These are phyloP conservation scores for Zhuliangozyma blackwelliae DNA, from an alignment of 1,139 yeast species.

Conservation along the genomic window DNA sequence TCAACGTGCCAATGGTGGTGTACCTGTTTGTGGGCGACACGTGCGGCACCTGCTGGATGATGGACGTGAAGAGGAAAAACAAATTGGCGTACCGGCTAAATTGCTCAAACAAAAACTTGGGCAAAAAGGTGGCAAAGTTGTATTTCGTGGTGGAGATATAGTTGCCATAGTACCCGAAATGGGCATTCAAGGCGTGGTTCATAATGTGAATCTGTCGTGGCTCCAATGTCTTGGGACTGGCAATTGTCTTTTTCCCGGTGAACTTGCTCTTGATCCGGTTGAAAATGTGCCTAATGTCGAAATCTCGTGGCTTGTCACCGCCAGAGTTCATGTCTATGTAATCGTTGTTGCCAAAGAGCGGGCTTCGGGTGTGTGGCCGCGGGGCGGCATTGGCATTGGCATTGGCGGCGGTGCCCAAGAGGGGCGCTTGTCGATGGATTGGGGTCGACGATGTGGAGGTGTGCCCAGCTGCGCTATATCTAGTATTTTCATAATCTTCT, in stretches of 20 bases:
- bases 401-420: constrained; percentile 1
- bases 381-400: constrained; percentile 11
- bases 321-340: constrained; percentile 22
- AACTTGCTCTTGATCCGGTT: constrained; percentile 12
- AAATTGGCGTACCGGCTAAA: constrained; percentile 95
- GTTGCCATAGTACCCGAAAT: constrained; percentile 67
- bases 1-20: constrained; percentile 89
- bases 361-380: not conserved
- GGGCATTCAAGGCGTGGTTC: constrained; percentile 50
- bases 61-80: constrained; percentile 87
- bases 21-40: constrained; percentile 95
- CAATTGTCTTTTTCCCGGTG: constrained; percentile 5
- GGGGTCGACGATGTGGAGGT: constrained; percentile 2
- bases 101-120: constrained; percentile 93
- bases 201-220: constrained; percentile 75
- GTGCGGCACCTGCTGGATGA: constrained; percentile 94
- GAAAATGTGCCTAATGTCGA: constrained; percentile 55
- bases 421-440: not conserved
- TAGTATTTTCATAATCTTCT: constrained; percentile 2
- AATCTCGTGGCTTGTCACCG: constrained; percentile 25
- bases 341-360: constrained; percentile 5
- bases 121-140: constrained; percentile 87
- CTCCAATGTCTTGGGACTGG: constrained; percentile 3
- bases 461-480: constrained; percentile 1
- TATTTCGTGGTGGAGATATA: constrained; percentile 97